A percentile compares a stretch with the other conserved stretches of the same genome.
These are phyloP conservation scores for Syzygium oleosum DNA, from an alignment of 345 rosid genomes.

Conservation along the genomic window DNA sequence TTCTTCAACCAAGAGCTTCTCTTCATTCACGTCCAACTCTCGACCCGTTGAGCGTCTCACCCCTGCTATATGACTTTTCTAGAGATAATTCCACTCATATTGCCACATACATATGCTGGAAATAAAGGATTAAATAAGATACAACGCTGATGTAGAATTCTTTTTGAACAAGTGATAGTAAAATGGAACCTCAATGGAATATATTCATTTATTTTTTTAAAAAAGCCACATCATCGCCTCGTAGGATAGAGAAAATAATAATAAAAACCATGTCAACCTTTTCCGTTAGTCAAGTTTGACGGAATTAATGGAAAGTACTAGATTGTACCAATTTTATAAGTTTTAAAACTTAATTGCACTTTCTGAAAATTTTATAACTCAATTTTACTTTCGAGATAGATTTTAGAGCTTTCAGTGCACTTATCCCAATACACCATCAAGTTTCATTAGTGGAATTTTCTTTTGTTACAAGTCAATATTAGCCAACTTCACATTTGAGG, in stretches of 20 bases:
- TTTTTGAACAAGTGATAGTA: neutral
- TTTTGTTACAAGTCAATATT: neutral
- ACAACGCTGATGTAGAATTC: neutral
- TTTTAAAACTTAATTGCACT: too few species aligned
- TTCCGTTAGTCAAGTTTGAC: too few species aligned
- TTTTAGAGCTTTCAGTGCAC: too few species aligned
- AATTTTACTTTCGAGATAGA: too few species aligned
- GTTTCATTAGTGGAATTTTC: rapidly evolving
- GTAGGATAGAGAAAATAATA: too few species aligned
- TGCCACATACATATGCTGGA: slow-evolving; percentile 23
- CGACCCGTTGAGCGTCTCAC: slow-evolving; percentile 5
- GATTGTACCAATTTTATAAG: too few species aligned
- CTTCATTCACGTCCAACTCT: slow-evolving; percentile 3
- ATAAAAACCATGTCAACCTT: neutral
- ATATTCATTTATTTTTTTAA: neutral
- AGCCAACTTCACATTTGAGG: too few species aligned
- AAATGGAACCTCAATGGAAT: neutral
- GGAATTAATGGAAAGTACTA: too few species aligned
- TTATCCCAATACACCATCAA: neutral
- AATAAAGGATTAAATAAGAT: neutral
- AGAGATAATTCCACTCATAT: slow-evolving; percentile 1
- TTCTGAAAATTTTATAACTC: too few species aligned
- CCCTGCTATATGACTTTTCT: slow-evolving; percentile 4
- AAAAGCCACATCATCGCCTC: neutral
- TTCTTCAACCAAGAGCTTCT: neutral